phyloP scores from a whole-genome alignment of 768 basidiomycete species.

The Mycena albidolilacea region DNA sequence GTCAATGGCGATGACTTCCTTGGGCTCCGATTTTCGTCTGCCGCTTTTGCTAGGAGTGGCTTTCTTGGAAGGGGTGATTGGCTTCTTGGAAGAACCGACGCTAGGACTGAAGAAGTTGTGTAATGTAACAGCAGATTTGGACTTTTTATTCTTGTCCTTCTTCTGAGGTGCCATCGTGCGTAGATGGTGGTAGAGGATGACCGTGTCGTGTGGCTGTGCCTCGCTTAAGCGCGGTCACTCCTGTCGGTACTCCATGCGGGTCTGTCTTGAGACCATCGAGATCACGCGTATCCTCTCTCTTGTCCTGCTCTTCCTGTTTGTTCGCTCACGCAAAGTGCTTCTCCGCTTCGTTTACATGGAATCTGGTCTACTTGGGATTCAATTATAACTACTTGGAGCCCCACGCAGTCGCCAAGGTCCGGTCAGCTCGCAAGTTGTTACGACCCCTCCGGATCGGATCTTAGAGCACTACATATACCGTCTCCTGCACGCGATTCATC shows the following conservation, averaged over 20 bases:
- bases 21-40: conserved; percentile 17
- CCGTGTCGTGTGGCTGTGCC: too few relatives aligned
- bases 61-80: neutral
- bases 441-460: conserved; percentile 40
- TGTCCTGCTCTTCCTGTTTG: too few relatives aligned
- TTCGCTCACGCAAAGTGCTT: too few relatives aligned
- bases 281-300: too few relatives aligned
- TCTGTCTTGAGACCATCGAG: too few relatives aligned
- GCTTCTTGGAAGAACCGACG: neutral
- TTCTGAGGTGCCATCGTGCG: conserved; percentile 34
- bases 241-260: too few relatives aligned
- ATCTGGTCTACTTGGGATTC: neutral
- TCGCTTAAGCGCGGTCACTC: too few relatives aligned
- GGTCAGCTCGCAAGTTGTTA: conserved; percentile 5
- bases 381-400: neutral
- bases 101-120: conserved; percentile 37
- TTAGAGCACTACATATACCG: conserved; percentile 16
- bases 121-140: conserved; percentile 24
- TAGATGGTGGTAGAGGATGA: too few relatives aligned
- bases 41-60: neutral
- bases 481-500: neutral
- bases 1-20: conserved; percentile 74
- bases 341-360: too few relatives aligned
- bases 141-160: conserved; percentile 19
- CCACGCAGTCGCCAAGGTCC: neutral